Evolutionary conservation across 202 grass and related monocot genomes (phyloP), one percentile per base, ranked within the genome.

Genomic region (Zizania palustris): DNA sequence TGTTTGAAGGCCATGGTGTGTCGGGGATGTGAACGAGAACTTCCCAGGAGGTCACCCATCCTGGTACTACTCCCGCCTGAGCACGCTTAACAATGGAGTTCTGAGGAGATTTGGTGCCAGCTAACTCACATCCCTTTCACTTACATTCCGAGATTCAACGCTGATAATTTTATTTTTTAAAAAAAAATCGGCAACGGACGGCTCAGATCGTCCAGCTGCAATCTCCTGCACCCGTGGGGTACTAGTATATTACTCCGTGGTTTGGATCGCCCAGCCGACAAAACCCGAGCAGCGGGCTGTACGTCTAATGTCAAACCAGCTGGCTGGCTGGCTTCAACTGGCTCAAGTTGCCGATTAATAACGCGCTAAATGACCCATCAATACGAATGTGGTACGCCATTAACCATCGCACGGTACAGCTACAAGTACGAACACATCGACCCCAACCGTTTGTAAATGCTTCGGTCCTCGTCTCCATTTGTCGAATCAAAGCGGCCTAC

Each of bases 271-370:
- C 37, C n/a, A 74, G 35, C 36, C 48, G 69, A 81, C 65, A 11
- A 37, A 87, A 82, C 67, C 45, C 51, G 57, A 33, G 46, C 39
- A 57, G 56, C 46, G 67, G 53, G 67, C 36, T 49, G 69, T n/a
- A n/a, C n/a, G n/a, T 84, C 80, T 40, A 63, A 57, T 84, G 85
- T 84, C 80, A 71, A 88, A 80, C 75, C 86, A 84, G 81, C 81
- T 88, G 70, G 80, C 63, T 54, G 67, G 73, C 78, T 67, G 66
- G 53, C 43, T 73, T 87, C 67, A 82, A 45, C 67, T 77, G 21
- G 10, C 45, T 41, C 55, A 55, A 28, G 71, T 69, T 10, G 28
- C 28, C 12, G 48, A 65, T 35, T 49, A 76, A 48, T 49, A 83
- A 63, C 45, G 18, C 34, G 4, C 73, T n/a, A 44, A 63, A 71